Percentiles rank a stretch among this genome's conserved stretches.
These are phyloP conservation scores for Chrysosporium keratinophilum DNA, from an alignment of 2,329 filamentous ascomycete genomes.

Conservation along the genomic window DNA sequence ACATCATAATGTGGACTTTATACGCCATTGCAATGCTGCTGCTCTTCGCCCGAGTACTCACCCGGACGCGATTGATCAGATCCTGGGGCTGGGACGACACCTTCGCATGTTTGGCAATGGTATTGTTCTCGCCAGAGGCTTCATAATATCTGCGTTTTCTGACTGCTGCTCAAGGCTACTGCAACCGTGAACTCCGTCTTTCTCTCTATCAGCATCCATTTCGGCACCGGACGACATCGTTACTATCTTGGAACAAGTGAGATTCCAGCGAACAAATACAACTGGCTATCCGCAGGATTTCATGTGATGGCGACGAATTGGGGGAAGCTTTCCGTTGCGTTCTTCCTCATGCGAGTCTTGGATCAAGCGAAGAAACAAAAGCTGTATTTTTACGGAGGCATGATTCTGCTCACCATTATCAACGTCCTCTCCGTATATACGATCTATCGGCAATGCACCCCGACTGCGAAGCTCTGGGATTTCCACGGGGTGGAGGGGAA, in stretches of 20 bases:
- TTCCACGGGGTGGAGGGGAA: neutral
- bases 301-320: slow-evolving; percentile 15
- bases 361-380: slow-evolving; percentile 8
- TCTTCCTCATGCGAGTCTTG: slow-evolving; percentile 14
- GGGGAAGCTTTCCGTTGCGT: slow-evolving; percentile 14
- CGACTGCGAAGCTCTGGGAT: slow-evolving; percentile 11
- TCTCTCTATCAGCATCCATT: slow-evolving; percentile 8
- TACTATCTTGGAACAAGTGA: slow-evolving; percentile 7
- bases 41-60: slow-evolving; percentile 11
- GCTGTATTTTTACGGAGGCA: slow-evolving; percentile 7
- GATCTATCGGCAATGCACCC: slow-evolving; percentile 13
- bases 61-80: slow-evolving; percentile 8
- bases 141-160: neutral
- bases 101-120: slow-evolving; percentile 14
- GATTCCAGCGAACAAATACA: slow-evolving; percentile 14
- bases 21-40: slow-evolving; percentile 11
- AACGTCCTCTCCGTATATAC: slow-evolving; percentile 11
- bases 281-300: slow-evolving; percentile 13
- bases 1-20: slow-evolving; percentile 13
- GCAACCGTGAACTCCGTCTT: slow-evolving; percentile 5
- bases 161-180: slow-evolving; percentile 1
- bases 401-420: slow-evolving; percentile 11
- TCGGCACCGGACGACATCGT: slow-evolving; percentile 13
- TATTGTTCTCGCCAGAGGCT: neutral
- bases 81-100: slow-evolving; percentile 15